Percentiles rank a stretch among this genome's conserved stretches.
phyloP scores from a whole-genome alignment of 2,329 filamentous ascomycete genomes.

The Tolypocladium capitatum region DNA sequence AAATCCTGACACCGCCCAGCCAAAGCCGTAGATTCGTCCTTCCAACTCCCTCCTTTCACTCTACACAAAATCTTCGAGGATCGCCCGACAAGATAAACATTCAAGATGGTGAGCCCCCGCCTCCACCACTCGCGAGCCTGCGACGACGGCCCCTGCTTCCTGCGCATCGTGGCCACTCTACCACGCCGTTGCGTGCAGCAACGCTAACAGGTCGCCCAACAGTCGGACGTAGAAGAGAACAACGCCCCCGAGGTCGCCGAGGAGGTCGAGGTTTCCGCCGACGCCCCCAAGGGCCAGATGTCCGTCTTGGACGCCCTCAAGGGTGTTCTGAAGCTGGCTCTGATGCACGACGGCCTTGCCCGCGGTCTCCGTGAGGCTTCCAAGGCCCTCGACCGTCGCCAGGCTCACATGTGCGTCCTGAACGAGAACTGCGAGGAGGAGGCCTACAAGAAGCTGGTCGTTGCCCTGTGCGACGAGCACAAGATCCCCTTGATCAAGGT shows the following conservation, averaged over 20 bases:
- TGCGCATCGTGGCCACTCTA: not conserved
- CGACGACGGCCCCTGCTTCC: not conserved
- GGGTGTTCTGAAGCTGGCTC: constrained; percentile 94
- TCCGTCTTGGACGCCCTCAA: constrained; percentile 96
- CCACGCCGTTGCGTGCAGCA: not conserved
- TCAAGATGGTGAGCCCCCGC: constrained; percentile 45
- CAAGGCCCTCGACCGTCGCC: constrained; percentile 96
- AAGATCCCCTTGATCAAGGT: constrained; percentile 99
- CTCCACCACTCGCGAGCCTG: not conserved
- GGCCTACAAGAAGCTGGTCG: constrained; percentile 99
- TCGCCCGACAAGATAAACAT: constrained; percentile 46
- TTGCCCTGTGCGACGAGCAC: constrained; percentile 97
- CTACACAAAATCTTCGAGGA: constrained; percentile 49
- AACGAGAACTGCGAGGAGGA: constrained; percentile 99
- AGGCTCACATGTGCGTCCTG: constrained; percentile 99
- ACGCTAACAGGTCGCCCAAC: constrained; percentile 8
- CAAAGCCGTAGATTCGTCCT: constrained; percentile 15
- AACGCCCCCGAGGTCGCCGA: constrained; percentile 68
- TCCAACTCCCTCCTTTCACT: constrained; percentile 13
- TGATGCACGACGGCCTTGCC: constrained; percentile 99
- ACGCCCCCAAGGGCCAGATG: constrained; percentile 89
- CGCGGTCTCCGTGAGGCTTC: constrained; percentile 95
- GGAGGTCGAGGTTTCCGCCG: constrained; percentile 93
- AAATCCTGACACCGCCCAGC: constrained; percentile 16
- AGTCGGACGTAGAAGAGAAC: constrained; percentile 99